Evolutionary conservation across 768 basidiomycete species (phyloP).

Genomic region (Rhodotorula graminis): DNA sequence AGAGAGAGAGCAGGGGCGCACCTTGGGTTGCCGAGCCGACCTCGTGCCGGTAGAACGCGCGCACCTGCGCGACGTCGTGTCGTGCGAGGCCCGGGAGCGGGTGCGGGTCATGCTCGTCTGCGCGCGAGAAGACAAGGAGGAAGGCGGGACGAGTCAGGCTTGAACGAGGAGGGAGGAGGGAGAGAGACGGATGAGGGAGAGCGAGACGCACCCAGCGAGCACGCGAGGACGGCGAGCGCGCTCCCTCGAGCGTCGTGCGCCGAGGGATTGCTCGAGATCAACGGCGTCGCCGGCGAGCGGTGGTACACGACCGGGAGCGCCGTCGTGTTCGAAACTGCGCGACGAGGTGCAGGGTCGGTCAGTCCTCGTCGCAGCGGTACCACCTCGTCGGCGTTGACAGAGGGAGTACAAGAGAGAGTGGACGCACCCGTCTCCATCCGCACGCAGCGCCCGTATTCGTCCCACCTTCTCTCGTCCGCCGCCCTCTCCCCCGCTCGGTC

Average conservation of each 20-base stretch:
- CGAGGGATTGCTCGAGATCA: too few relatives aligned
- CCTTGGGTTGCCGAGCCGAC: too few relatives aligned
- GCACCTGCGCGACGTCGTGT: neutral
- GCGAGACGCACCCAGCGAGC: conserved; percentile 8
- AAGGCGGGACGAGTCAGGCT: neutral
- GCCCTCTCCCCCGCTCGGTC: too few relatives aligned
- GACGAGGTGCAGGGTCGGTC: neutral
- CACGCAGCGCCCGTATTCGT: neutral
- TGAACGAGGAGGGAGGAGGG: too few relatives aligned
- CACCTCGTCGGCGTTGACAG: too few relatives aligned
- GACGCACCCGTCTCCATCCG: neutral
- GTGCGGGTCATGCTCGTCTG: neutral
- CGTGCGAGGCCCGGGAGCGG: neutral
- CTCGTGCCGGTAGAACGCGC: conserved; percentile 7
- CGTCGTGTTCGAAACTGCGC: neutral
- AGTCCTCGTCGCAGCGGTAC: too few relatives aligned
- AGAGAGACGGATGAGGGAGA: too few relatives aligned
- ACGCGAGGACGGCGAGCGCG: conserved; percentile 18
- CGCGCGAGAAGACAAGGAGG: neutral
- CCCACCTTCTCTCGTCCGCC: neutral
- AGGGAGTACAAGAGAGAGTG: too few relatives aligned
- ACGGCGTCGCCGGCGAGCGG: neutral
- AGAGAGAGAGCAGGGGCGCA: neutral
- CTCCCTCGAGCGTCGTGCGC: neutral
- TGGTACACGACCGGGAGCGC: conserved; percentile 6